Evolutionary conservation across 768 basidiomycete genomes (phyloP).

Genomic region (Naganishia vishniacii): DNA sequence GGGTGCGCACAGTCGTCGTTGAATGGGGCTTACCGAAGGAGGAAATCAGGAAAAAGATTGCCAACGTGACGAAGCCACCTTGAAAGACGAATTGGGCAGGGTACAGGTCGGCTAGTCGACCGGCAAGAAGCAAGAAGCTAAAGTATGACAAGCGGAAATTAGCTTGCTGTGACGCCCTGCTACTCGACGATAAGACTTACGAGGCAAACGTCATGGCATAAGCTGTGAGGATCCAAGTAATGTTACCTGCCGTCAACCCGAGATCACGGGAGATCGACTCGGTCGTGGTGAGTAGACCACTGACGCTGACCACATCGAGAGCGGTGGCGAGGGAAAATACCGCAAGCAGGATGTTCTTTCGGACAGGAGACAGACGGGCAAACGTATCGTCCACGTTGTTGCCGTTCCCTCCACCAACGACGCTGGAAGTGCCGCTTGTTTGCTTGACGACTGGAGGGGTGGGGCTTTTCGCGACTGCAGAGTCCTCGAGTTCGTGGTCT

Average conservation of each 20-base stretch:
- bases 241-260: slow-evolving; percentile 19
- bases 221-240: slow-evolving; percentile 23
- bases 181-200: background rate
- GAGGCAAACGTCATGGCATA: slow-evolving; percentile 23
- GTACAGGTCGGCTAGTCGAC: slow-evolving; percentile 43
- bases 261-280: slow-evolving; percentile 11
- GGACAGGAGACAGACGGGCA: slow-evolving; percentile 3
- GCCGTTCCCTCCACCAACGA: background rate
- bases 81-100: slow-evolving; percentile 51
- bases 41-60: slow-evolving; percentile 52
- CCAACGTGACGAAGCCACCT: slow-evolving; percentile 51
- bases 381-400: background rate
- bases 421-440: background rate
- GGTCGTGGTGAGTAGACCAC: slow-evolving; percentile 19
- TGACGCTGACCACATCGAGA: slow-evolving; percentile 25
- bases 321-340: slow-evolving; percentile 22
- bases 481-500: slow-evolving; percentile 2
- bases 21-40: slow-evolving; percentile 53
- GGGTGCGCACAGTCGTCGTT: no score
- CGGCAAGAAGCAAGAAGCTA: slow-evolving; percentile 43
- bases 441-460: background rate
- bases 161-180: background rate
- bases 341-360: slow-evolving; percentile 17
- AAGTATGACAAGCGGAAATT: slow-evolving; percentile 4
- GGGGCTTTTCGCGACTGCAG: background rate